These are phyloP conservation scores for Globisporangium paddicum DNA, from an alignment of 352 stramenopile species.

Conservation along the genomic window DNA sequence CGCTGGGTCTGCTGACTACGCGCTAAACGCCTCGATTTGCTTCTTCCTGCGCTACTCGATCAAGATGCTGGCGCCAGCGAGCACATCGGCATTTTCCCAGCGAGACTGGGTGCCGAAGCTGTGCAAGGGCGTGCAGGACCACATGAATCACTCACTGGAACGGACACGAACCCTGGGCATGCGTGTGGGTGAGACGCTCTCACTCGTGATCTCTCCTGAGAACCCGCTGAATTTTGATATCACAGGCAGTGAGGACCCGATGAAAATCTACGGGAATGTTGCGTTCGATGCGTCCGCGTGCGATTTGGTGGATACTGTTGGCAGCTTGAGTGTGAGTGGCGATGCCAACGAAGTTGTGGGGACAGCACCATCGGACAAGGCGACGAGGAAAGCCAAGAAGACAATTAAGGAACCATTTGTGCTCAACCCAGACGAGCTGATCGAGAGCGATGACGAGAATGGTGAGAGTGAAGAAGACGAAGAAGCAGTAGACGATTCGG, in stretches of 20 bases:
- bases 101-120: constrained; percentile 62
- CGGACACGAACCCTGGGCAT: constrained; percentile 56
- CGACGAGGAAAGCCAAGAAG: constrained; percentile 2
- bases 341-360: neutral
- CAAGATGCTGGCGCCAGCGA: constrained; percentile 19
- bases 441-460: constrained; percentile 45
- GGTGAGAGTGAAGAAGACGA: constrained; percentile 16
- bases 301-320: constrained; percentile 14
- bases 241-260: constrained; percentile 24
- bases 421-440: constrained; percentile 56
- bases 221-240: constrained; percentile 65
- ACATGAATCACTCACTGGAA: constrained; percentile 64
- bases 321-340: neutral
- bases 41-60: constrained; percentile 72
- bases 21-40: constrained; percentile 44
- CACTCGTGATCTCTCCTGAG: constrained; percentile 49
- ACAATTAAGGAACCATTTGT: constrained; percentile 15
- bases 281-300: constrained; percentile 15
- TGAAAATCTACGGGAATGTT: constrained; percentile 29
- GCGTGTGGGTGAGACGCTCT: constrained; percentile 66
- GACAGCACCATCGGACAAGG: neutral
- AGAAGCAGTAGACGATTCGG: constrained; percentile 17
- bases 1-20: constrained; percentile 39
- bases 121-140: constrained; percentile 66
- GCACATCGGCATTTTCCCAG: constrained; percentile 14